These are phyloP conservation scores for Acacia concinna DNA, from an alignment of 331 rosid genomes.

Conservation along the genomic window DNA sequence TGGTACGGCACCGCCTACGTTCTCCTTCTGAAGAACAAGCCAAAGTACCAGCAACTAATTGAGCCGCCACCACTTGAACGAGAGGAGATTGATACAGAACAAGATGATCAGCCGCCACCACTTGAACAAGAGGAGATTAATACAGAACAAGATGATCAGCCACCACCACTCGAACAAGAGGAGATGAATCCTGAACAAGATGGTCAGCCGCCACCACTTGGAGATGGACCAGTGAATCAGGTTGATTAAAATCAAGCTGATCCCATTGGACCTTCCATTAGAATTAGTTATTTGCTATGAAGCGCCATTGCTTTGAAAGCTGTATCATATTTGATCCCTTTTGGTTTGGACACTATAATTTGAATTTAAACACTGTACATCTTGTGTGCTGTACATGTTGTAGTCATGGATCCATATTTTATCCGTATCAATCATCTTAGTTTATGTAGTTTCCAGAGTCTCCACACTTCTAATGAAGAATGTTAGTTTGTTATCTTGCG, in stretches of 20 bases:
- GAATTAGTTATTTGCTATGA: neutral
- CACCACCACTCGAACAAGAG: constrained; percentile 40
- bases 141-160: constrained; percentile 38
- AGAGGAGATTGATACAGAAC: constrained; percentile 44
- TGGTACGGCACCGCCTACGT: constrained; percentile 85
- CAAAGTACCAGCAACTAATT: constrained; percentile 81
- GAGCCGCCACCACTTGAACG: constrained; percentile 42
- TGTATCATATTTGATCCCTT: neutral
- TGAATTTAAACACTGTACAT: neutral
- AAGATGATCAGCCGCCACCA: constrained; percentile 13
- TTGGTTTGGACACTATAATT: neutral
- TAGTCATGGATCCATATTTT: too few species aligned
- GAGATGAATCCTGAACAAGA: constrained; percentile 38
- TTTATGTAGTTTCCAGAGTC: too few species aligned
- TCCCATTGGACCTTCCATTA: constrained; percentile 61
- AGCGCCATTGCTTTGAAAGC: neutral
- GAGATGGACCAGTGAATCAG: constrained; percentile 39
- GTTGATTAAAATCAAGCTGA: constrained; percentile 50
- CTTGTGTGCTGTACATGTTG: neutral
- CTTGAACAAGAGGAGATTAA: constrained; percentile 40
- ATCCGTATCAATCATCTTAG: too few species aligned
- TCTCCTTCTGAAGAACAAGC: constrained; percentile 84
- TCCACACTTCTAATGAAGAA: neutral
- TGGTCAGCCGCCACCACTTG: constrained; percentile 36
- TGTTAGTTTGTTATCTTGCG: neutral